A percentile compares a stretch with the other conserved stretches of the same genome.
Conservation (phyloP, 2,329 filamentous ascomycete genomes). For the Ophiosphaerella korrae region DNA sequence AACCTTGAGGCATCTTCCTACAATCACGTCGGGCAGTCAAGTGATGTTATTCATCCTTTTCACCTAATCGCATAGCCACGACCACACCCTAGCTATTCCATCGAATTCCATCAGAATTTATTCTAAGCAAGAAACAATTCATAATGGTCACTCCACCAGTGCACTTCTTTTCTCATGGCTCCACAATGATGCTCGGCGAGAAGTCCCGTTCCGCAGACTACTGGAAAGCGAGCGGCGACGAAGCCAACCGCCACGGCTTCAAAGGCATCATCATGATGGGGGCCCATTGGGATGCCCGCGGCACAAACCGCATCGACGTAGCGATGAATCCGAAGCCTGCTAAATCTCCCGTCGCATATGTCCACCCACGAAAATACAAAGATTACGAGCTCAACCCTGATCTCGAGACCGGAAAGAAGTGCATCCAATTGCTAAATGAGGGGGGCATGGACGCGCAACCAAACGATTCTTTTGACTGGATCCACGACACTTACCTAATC, state of each 20-base stretch:
- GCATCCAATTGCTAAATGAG: conserved; percentile 56
- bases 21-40: too few relatives aligned
- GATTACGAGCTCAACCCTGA: conserved; percentile 67
- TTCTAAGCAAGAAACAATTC: neutral
- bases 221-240: conserved; percentile 69
- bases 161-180: conserved; percentile 72
- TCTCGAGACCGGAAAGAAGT: conserved; percentile 56
- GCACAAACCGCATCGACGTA: conserved; percentile 62
- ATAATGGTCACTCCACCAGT: conserved; percentile 57
- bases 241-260: conserved; percentile 63
- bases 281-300: conserved; percentile 68
- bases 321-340: conserved; percentile 63
- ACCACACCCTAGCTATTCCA: too few relatives aligned
- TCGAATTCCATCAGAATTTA: neutral
- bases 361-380: conserved; percentile 68
- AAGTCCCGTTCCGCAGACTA: conserved; percentile 65
- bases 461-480: conserved; percentile 69
- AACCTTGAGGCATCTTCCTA: too few relatives aligned
- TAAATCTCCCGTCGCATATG: conserved; percentile 70
- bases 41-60: too few relatives aligned
- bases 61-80: too few relatives aligned
- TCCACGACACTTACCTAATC: conserved; percentile 73
- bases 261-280: conserved; percentile 72
- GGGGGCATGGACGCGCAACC: conserved; percentile 60
- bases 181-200: conserved; percentile 74